A percentile compares a stretch with the other conserved stretches of the same genome.
Conservation (phyloP, 2,329 filamentous ascomycete species). For the Ophiostoma perfectum region DNA sequence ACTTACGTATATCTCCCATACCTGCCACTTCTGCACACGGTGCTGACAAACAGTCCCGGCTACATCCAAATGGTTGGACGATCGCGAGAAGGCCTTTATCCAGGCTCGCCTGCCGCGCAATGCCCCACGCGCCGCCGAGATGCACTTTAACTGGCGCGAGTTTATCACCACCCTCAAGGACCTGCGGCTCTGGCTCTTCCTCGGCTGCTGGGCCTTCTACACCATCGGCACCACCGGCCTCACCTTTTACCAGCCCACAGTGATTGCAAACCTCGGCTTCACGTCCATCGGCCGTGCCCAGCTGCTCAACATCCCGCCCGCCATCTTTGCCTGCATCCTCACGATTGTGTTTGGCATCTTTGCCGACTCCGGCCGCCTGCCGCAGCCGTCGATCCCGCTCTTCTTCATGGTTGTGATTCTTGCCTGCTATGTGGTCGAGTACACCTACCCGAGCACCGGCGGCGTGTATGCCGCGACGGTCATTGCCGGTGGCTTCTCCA, state of each 20-base stretch:
- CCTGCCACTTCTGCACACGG: neutral
- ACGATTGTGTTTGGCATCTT: slow-evolving; percentile 18
- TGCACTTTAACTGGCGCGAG: slow-evolving; percentile 36
- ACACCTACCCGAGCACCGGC: slow-evolving; percentile 24
- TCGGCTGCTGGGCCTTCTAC: slow-evolving; percentile 43
- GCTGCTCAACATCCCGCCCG: slow-evolving; percentile 38
- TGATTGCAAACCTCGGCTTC: slow-evolving; percentile 32
- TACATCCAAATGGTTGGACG: slow-evolving; percentile 41
- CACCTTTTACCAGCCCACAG: slow-evolving; percentile 39
- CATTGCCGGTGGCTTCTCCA: slow-evolving; percentile 42
- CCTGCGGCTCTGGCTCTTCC: slow-evolving; percentile 41
- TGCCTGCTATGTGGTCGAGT: slow-evolving; percentile 21
- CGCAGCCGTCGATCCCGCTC: slow-evolving; percentile 16
- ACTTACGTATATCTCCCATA: too few relatives aligned
- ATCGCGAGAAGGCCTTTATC: slow-evolving; percentile 42
- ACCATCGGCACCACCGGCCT: slow-evolving; percentile 42
- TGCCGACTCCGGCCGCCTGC: slow-evolving; percentile 16
- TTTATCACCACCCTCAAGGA: slow-evolving; percentile 31
- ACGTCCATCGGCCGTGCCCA: slow-evolving; percentile 41
- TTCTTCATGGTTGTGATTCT: slow-evolving; percentile 21
- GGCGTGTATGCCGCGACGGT: slow-evolving; percentile 39
- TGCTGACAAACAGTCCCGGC: slow-evolving; percentile 39
- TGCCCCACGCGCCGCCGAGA: slow-evolving; percentile 37
- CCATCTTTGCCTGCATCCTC: slow-evolving; percentile 19
- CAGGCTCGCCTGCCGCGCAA: slow-evolving; percentile 35